Conservation (phyloP, 2,329 filamentous ascomycete species). For the Paramyrothecium sp. region DNA sequence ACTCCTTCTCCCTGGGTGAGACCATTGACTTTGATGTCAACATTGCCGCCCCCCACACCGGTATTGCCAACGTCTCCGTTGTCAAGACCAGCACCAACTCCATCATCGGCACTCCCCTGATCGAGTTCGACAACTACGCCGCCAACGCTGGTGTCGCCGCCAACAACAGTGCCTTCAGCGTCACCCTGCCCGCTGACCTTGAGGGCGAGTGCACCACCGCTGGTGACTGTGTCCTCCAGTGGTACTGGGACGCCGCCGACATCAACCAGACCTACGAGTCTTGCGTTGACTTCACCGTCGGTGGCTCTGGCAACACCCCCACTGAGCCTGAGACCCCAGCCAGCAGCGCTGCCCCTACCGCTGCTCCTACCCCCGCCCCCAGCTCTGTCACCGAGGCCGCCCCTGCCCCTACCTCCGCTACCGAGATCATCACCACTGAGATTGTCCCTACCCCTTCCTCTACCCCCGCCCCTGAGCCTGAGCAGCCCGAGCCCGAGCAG, state of each 20-base stretch:
- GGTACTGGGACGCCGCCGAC: constrained; percentile 57
- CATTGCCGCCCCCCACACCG: constrained; percentile 44
- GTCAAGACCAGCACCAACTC: constrained; percentile 51
- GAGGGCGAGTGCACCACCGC: constrained; percentile 42
- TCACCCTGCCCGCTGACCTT: constrained; percentile 52
- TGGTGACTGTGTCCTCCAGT: constrained; percentile 55
- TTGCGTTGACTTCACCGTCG: constrained; percentile 55
- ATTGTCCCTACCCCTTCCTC: constrained; percentile 3
- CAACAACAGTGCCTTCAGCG: constrained; percentile 48
- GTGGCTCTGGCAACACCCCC: constrained; percentile 3
- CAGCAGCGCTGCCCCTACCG: constrained; percentile 5
- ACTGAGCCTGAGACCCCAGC: neutral
- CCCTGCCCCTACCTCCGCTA: constrained; percentile 8
- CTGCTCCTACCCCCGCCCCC: constrained; percentile 4
- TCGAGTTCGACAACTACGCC: constrained; percentile 55
- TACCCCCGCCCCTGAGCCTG: constrained; percentile 4
- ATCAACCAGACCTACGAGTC: constrained; percentile 62
- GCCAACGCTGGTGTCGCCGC: constrained; percentile 35
- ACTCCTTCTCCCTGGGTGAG: constrained; percentile 41
- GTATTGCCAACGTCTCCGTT: constrained; percentile 54
- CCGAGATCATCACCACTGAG: neutral
- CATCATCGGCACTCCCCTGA: constrained; percentile 51
- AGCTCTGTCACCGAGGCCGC: constrained; percentile 6
- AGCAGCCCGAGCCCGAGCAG: constrained; percentile 9
- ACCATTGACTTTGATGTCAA: constrained; percentile 37